Evolutionary conservation across 2,329 filamentous ascomycete genomes (phyloP).

Genomic region (Aspergillus brasiliensis): DNA sequence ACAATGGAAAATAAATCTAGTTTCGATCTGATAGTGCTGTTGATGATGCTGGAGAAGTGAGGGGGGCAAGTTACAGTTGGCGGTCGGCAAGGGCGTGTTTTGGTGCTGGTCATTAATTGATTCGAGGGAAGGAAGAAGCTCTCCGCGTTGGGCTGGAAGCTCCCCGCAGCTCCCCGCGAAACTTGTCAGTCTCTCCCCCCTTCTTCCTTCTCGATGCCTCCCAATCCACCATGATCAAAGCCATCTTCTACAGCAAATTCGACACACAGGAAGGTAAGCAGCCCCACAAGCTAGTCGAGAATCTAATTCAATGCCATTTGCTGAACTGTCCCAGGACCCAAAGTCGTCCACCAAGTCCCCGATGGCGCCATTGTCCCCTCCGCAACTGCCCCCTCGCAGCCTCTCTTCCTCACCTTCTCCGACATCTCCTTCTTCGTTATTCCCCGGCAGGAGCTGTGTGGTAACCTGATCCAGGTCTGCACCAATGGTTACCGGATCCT

Average conservation of each 20-base stretch:
- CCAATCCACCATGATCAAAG: constrained; percentile 57
- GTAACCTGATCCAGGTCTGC: constrained; percentile 74
- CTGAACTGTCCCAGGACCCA: constrained; percentile 52
- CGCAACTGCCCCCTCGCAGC: constrained; percentile 50
- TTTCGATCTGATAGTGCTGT: neutral
- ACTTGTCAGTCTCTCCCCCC: neutral
- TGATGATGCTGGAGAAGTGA: neutral
- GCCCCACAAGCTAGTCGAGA: neutral
- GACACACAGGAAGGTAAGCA: constrained; percentile 58
- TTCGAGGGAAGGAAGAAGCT: too few species aligned
- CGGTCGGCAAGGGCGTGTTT: too few species aligned
- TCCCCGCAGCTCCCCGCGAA: constrained; percentile 6
- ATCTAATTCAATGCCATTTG: neutral
- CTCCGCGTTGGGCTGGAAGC: neutral
- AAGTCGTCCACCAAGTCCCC: constrained; percentile 66
- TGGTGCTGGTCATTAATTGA: too few species aligned
- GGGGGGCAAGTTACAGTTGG: neutral
- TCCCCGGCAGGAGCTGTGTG: constrained; percentile 91
- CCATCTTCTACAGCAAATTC: constrained; percentile 69
- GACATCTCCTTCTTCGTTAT: constrained; percentile 91
- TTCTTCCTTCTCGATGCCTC: neutral
- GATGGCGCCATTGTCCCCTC: constrained; percentile 58
- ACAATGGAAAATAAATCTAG: neutral
- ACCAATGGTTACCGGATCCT: constrained; percentile 78
- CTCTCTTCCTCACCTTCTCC: constrained; percentile 80